Evolutionary conservation across 2,329 filamentous ascomycete species (phyloP).

Genomic region (Colletotrichum lupini): DNA sequence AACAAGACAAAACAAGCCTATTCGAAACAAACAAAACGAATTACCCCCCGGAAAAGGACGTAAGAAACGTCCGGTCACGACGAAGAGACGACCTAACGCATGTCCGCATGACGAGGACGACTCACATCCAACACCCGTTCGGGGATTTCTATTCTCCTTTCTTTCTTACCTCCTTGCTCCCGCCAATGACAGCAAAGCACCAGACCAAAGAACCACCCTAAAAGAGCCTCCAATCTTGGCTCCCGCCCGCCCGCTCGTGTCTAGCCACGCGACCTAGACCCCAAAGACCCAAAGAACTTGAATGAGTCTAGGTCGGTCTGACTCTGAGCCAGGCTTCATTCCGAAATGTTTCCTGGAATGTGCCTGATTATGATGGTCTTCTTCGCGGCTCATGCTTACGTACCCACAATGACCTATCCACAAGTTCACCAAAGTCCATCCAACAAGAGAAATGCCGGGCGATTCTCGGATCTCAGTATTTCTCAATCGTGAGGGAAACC

Average conservation of each 20-base stretch:
- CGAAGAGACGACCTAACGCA: neutral
- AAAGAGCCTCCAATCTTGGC: constrained; percentile 35
- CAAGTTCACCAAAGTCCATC: neutral
- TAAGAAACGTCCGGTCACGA: neutral
- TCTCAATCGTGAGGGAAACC: neutral
- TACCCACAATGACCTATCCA: neutral
- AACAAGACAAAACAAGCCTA: neutral
- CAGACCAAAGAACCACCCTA: neutral
- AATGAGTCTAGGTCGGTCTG: neutral
- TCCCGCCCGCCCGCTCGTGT: constrained; percentile 13
- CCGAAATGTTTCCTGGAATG: no score
- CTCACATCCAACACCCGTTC: neutral
- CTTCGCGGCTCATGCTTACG: neutral
- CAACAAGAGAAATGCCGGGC: neutral
- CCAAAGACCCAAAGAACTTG: neutral
- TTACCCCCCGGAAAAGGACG: neutral
- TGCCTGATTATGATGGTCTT: no score
- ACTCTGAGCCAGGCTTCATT: neutral
- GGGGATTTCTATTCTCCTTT: neutral
- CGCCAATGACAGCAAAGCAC: neutral
- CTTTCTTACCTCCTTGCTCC: neutral
- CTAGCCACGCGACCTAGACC: neutral
- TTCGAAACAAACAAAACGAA: neutral
- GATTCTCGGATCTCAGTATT: neutral
- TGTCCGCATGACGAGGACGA: neutral